Evolutionary conservation across 768 basidiomycete species (phyloP).

Genomic region (Lactarius quietus): DNA sequence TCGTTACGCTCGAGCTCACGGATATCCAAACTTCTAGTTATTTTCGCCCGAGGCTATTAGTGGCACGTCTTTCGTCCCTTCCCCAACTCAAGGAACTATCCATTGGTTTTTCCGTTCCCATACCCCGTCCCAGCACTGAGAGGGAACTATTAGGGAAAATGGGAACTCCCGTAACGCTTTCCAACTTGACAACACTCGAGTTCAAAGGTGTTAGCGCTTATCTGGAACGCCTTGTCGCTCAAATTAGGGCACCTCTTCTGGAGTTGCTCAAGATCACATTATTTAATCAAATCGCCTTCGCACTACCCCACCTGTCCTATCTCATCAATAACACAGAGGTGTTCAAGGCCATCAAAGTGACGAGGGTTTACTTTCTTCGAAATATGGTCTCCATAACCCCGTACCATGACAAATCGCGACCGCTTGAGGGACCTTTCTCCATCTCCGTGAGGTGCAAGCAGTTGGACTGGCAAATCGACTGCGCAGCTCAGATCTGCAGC

Average conservation of each 20-base stretch:
- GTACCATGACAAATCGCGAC: rapidly evolving
- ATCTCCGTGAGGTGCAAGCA: neutral
- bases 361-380: neutral
- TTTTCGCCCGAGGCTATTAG: neutral
- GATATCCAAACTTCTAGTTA: neutral
- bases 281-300: neutral
- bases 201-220: neutral
- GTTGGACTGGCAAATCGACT: neutral
- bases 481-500: neutral
- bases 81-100: neutral
- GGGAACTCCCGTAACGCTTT: neutral
- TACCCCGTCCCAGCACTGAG: neutral
- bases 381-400: neutral
- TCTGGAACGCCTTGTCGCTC: neutral
- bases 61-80: neutral
- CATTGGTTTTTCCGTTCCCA: neutral
- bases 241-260: neutral
- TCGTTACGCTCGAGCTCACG: neutral
- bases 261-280: neutral
- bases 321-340: neutral
- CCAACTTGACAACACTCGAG: neutral
- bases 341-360: neutral
- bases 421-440: neutral
- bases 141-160: neutral
- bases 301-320: neutral